Conservation (phyloP, 257 asterid genomes). For the Nicotiana noctiflora region DNA sequence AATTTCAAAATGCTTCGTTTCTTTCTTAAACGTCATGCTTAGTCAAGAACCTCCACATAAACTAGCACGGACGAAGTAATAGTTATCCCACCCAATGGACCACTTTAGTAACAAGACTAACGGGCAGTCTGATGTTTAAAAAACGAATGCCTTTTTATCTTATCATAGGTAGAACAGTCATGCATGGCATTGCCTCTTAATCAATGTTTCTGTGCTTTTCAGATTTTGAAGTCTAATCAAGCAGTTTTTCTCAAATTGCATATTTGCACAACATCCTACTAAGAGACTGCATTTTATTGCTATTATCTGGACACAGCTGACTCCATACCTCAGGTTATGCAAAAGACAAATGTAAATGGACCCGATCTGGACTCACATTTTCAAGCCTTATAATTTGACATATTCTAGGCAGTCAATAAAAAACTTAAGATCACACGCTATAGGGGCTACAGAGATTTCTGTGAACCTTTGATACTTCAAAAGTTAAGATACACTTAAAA, state of each 20-base stretch:
- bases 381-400: not conserved
- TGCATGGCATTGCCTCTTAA: not conserved
- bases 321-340: not conserved
- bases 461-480: not conserved
- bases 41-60: no score
- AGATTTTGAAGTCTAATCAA: not conserved
- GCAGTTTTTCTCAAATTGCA: not conserved
- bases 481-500: not conserved
- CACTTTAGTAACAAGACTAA: not conserved
- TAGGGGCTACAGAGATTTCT: not conserved
- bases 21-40: no score
- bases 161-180: not conserved
- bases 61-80: no score
- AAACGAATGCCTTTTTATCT: no score
- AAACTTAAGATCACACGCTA: not conserved
- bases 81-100: not conserved
- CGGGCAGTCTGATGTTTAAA: not conserved
- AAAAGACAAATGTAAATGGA: not conserved
- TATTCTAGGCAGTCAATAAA: not conserved
- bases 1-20: no score
- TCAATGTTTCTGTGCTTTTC: not conserved
- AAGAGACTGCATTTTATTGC: not conserved
- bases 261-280: not conserved
- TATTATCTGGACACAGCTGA: not conserved
- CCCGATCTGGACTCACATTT: not conserved